phyloP scores from a whole-genome alignment of 805 yeast species.

The Saccharomycopsis sp. region DNA sequence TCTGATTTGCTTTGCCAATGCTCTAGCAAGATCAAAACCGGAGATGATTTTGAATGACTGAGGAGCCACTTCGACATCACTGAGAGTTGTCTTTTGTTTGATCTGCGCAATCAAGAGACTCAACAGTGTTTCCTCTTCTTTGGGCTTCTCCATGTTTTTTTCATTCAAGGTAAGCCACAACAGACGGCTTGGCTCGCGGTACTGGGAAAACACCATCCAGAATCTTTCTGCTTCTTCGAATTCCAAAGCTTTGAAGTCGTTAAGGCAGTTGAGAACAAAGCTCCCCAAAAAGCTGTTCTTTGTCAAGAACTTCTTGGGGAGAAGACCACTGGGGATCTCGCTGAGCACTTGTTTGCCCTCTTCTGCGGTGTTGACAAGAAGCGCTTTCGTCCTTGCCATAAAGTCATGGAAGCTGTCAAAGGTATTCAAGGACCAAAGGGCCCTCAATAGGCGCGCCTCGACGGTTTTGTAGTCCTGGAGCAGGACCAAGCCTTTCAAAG shows the following conservation, averaged over 20 bases:
- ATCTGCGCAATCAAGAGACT: conserved; percentile 12
- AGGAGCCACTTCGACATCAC: neutral
- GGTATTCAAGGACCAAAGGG: conserved; percentile 40
- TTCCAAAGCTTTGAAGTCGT: conserved; percentile 35
- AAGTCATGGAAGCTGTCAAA: conserved; percentile 40
- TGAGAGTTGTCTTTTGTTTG: neutral
- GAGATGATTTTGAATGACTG: conserved; percentile 32
- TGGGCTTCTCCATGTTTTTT: conserved; percentile 1
- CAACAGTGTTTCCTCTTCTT: conserved; percentile 29
- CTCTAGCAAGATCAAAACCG: conserved; percentile 39
- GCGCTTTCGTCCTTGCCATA: conserved; percentile 26
- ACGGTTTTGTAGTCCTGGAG: conserved; percentile 4
- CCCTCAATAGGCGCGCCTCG: conserved; percentile 25
- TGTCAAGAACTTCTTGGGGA: conserved; percentile 27
- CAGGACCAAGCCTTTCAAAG: conserved; percentile 7
- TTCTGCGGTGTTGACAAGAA: conserved; percentile 30
- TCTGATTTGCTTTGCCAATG: conserved; percentile 46
- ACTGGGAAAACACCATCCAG: conserved; percentile 34
- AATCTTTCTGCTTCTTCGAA: conserved; percentile 38
- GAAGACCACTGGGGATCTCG: conserved; percentile 9
- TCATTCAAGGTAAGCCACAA: conserved; percentile 1
- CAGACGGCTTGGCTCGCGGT: conserved; percentile 26
- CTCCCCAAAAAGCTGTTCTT: conserved; percentile 37
- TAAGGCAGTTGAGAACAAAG: conserved; percentile 34
- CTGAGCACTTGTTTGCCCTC: conserved; percentile 27